These are phyloP conservation scores for Mariannaea elegans DNA, from an alignment of 2,329 filamentous ascomycete species.

Conservation along the genomic window DNA sequence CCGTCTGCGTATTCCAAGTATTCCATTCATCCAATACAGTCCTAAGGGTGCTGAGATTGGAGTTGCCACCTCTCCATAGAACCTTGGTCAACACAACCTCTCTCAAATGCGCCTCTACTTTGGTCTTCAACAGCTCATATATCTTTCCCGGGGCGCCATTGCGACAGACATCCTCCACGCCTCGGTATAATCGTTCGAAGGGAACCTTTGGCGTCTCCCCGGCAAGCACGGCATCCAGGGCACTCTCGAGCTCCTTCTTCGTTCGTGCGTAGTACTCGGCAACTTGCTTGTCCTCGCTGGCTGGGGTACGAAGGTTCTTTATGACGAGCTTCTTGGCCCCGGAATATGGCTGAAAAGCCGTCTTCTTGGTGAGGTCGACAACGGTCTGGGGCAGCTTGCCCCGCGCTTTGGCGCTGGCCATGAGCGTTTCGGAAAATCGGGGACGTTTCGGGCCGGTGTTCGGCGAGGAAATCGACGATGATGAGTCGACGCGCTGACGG, in stretches of 20 bases:
- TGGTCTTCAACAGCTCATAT: conserved; percentile 70
- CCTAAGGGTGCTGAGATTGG: conserved; percentile 71
- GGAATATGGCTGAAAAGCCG: conserved; percentile 73
- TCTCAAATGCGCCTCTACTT: conserved; percentile 75
- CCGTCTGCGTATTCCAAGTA: conserved; percentile 80
- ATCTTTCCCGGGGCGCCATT: conserved; percentile 76
- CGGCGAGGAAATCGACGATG: conserved; percentile 43
- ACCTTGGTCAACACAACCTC: conserved; percentile 65
- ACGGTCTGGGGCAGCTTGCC: conserved; percentile 51
- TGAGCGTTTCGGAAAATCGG: conserved; percentile 41
- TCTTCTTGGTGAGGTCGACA: conserved; percentile 46
- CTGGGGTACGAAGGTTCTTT: conserved; percentile 81
- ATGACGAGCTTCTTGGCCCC: conserved; percentile 90
- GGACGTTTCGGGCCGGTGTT: conserved; percentile 44
- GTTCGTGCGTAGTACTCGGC: conserved; percentile 81
- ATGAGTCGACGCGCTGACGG: conserved; percentile 48
- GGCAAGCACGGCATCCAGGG: conserved; percentile 77
- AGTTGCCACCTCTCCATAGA: conserved; percentile 57
- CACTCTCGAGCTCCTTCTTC: conserved; percentile 77
- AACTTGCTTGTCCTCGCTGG: conserved; percentile 67
- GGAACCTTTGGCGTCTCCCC: conserved; percentile 71
- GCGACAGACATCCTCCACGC: conserved; percentile 90
- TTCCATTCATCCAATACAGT: conserved; percentile 70
- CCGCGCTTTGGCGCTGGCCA: conserved; percentile 49
- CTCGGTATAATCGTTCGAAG: conserved; percentile 89